phyloP scores from a whole-genome alignment of 164 flowering plant species.

The Pachysandra terminalis region DNA sequence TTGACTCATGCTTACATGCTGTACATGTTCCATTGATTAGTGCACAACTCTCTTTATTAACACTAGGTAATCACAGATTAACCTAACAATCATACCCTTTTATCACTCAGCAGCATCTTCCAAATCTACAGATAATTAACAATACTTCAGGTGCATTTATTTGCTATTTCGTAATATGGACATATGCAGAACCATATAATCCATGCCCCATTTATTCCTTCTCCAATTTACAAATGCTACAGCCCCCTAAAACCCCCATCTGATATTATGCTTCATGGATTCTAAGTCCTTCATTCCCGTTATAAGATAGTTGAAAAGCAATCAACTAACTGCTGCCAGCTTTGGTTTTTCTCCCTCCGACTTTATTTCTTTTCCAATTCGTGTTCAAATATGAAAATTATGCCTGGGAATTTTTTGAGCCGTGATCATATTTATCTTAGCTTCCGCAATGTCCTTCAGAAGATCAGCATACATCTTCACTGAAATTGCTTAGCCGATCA shows the following conservation, averaged over 20 bases:
- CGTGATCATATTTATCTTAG: constrained; percentile 31
- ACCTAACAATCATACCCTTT: background rate
- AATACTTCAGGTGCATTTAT: background rate
- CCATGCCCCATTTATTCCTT: background rate
- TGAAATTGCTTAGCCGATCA: constrained; percentile 48
- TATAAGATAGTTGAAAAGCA: background rate
- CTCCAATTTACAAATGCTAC: constrained; percentile 18
- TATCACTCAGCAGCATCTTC: background rate
- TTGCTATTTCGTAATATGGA: background rate
- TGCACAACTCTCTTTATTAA: too few relatives aligned
- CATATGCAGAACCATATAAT: background rate
- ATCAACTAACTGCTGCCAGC: constrained; percentile 3
- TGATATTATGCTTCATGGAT: constrained; percentile 8
- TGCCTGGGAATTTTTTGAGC: constrained; percentile 8
- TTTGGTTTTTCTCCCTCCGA: background rate
- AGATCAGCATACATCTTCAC: constrained; percentile 56
- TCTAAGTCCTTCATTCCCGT: background rate
- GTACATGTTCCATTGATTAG: background rate
- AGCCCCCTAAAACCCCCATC: background rate
- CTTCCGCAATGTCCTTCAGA: constrained; percentile 34
- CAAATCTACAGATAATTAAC: background rate
- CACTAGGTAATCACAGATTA: background rate
- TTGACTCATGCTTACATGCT: background rate
- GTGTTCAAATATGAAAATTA: background rate
- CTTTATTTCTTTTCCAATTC: background rate